These are phyloP conservation scores for Metschnikowia shivogae DNA, from an alignment of 805 yeast genomes.

Conservation along the genomic window DNA sequence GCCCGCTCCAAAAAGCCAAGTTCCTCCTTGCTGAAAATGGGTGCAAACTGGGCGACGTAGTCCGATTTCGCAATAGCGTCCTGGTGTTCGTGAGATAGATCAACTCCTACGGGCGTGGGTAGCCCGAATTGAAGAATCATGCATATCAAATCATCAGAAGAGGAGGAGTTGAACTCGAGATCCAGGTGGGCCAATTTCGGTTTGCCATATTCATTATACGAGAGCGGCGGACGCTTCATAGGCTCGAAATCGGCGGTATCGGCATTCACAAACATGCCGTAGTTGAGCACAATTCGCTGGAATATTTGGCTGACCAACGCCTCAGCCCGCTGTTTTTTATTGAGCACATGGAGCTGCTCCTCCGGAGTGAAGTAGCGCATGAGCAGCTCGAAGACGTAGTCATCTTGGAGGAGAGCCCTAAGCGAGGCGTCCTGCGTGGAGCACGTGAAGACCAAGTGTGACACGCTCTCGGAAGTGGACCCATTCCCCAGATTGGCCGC, in stretches of 20 bases:
- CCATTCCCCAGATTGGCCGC: background rate
- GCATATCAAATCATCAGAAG: constrained; percentile 49
- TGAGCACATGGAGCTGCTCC: constrained; percentile 39
- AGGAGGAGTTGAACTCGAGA: constrained; percentile 54
- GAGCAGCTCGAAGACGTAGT: constrained; percentile 45
- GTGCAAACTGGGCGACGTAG: constrained; percentile 36
- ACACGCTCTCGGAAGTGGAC: background rate
- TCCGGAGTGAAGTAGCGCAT: constrained; percentile 44
- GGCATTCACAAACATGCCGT: constrained; percentile 17
- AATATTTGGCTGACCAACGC: constrained; percentile 46
- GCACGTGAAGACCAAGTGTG: constrained; percentile 9
- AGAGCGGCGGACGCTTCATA: constrained; percentile 24
- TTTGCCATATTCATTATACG: constrained; percentile 48
- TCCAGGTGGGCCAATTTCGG: constrained; percentile 37
- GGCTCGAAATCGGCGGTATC: constrained; percentile 15
- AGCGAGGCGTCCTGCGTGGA: constrained; percentile 11
- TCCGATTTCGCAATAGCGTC: constrained; percentile 19
- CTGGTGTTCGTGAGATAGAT: constrained; percentile 35
- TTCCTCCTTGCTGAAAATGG: constrained; percentile 41
- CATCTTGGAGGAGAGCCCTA: constrained; percentile 18
- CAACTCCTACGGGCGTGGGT: constrained; percentile 29
- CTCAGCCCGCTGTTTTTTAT: constrained; percentile 32
- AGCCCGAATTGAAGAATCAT: constrained; percentile 37
- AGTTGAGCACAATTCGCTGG: constrained; percentile 39
- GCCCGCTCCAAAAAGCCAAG: constrained; percentile 19